phyloP scores from a whole-genome alignment of 1,284 basidiomycete genomes.

The Ganoderma meredithae region DNA sequence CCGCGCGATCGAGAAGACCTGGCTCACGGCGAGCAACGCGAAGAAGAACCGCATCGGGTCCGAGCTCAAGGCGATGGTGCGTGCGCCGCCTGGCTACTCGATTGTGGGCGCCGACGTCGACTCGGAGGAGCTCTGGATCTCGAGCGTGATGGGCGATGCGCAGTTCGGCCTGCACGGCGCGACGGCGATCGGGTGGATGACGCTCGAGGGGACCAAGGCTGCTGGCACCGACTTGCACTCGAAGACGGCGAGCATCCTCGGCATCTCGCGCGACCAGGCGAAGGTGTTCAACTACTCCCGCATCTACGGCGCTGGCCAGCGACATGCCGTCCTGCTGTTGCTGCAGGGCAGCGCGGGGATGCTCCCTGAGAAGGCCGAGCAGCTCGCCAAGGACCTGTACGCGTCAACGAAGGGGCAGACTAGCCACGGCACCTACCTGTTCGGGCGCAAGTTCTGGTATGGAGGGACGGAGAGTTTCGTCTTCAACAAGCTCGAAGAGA shows the following conservation, averaged over 20 bases:
- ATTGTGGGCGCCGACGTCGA: slow-evolving; percentile 99
- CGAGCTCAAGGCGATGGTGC: slow-evolving; percentile 97
- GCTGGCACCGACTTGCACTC: slow-evolving; percentile 97
- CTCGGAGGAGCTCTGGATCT: slow-evolving; percentile 99
- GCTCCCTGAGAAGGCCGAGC: slow-evolving; percentile 80
- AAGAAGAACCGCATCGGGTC: slow-evolving; percentile 98
- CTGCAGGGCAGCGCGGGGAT: slow-evolving; percentile 89
- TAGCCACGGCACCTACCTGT: slow-evolving; percentile 72
- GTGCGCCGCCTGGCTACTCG: slow-evolving; percentile 91
- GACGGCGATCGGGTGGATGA: slow-evolving; percentile 99
- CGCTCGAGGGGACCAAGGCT: slow-evolving; percentile 97
- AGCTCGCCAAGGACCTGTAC: slow-evolving; percentile 88
- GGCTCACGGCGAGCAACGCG: slow-evolving; percentile 98
- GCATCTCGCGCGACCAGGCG: slow-evolving; percentile 93
- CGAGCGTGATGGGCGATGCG: slow-evolving; percentile 98
- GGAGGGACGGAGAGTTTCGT: slow-evolving; percentile 97
- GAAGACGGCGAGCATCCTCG: slow-evolving; percentile 94
- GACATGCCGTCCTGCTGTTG: slow-evolving; percentile 90
- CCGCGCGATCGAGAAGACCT: slow-evolving; percentile 97
- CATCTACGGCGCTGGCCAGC: slow-evolving; percentile 98
- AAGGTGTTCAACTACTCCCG: slow-evolving; percentile 99
- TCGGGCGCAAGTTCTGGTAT: slow-evolving; percentile 91
- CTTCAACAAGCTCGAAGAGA: slow-evolving; percentile 99
- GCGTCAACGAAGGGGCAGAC: slow-evolving; percentile 94
- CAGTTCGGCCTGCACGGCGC: slow-evolving; percentile 98